phyloP scores from a whole-genome alignment of 164 flowering plant genomes.

The Warburgia ugandensis region DNA sequence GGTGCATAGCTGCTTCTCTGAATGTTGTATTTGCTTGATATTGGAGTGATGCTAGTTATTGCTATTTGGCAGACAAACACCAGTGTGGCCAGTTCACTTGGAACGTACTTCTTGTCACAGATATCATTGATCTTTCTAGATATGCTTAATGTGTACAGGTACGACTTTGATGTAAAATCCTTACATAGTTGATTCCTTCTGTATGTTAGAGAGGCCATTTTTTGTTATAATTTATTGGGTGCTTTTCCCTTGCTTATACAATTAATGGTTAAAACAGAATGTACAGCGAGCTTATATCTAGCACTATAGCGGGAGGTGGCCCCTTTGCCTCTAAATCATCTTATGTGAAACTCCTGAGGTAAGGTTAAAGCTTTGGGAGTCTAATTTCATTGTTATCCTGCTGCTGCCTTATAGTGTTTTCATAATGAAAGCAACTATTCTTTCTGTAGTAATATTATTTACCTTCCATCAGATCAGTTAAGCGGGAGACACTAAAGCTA shows the following conservation, averaged over 20 bases:
- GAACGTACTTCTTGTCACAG: conserved; percentile 81
- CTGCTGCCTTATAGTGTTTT: neutral
- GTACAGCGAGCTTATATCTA: conserved; percentile 98
- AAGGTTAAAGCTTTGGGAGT: conserved; percentile 4
- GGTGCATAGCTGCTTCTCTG: no score
- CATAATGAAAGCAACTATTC: neutral
- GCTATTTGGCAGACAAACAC: conserved; percentile 79
- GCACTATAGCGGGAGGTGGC: conserved; percentile 83
- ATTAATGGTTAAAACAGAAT: conserved; percentile 52
- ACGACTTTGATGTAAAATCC: conserved; percentile 2
- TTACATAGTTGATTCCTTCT: no score
- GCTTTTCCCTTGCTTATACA: no score
- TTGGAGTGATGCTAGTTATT: no score
- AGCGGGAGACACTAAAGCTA: conserved; percentile 93
- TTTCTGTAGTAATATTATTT: neutral
- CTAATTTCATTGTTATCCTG: neutral
- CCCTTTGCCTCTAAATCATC: conserved; percentile 86
- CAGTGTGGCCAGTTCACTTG: conserved; percentile 84
- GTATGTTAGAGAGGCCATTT: no score
- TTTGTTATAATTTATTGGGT: no score
- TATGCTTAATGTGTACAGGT: conserved; percentile 99
- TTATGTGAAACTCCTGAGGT: conserved; percentile 87
- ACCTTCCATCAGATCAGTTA: conserved; percentile 66
- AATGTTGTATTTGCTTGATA: no score
- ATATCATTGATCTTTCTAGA: conserved; percentile 87